Conservation (phyloP, 106 monocot species). For the Dactylorhiza incarnata region DNA sequence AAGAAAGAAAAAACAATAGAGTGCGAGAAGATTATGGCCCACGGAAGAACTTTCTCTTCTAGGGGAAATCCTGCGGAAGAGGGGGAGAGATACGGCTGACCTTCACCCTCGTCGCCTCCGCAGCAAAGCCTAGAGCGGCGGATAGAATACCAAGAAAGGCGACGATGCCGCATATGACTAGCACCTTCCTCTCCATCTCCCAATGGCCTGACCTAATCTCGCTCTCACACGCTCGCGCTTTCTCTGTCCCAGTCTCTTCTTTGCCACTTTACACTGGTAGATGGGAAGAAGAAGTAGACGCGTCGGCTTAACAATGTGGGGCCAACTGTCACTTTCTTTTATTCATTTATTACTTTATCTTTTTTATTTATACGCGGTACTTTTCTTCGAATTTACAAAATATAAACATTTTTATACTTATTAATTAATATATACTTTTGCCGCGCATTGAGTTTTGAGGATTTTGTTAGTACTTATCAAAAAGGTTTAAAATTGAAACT, state of each 20-base stretch:
- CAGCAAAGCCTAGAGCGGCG: constrained; percentile 63
- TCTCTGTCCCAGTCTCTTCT: constrained; percentile 11
- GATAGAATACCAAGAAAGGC: constrained; percentile 67
- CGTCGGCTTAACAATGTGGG: too few relatives aligned
- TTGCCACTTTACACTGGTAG: background rate
- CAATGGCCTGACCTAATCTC: background rate
- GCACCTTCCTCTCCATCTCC: constrained; percentile 57
- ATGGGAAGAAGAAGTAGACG: background rate
- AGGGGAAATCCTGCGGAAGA: background rate
- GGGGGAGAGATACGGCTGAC: constrained; percentile 15
- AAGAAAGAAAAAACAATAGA: background rate
- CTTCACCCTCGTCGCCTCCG: constrained; percentile 69
- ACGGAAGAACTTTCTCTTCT: background rate
- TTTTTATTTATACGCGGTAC: too few relatives aligned
- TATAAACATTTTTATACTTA: too few relatives aligned
- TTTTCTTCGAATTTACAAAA: too few relatives aligned
- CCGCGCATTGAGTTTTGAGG: too few relatives aligned
- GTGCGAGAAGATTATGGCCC: background rate
- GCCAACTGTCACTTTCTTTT: too few relatives aligned
- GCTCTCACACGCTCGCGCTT: background rate
- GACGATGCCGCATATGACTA: constrained; percentile 39
- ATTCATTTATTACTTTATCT: too few relatives aligned
- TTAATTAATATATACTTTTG: too few relatives aligned
- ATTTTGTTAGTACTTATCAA: too few relatives aligned
- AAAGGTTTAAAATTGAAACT: too few relatives aligned